Base-by-base conservation (phyloP, 331 rosid genomes). In the Erythrophleum ivorense region DNA sequence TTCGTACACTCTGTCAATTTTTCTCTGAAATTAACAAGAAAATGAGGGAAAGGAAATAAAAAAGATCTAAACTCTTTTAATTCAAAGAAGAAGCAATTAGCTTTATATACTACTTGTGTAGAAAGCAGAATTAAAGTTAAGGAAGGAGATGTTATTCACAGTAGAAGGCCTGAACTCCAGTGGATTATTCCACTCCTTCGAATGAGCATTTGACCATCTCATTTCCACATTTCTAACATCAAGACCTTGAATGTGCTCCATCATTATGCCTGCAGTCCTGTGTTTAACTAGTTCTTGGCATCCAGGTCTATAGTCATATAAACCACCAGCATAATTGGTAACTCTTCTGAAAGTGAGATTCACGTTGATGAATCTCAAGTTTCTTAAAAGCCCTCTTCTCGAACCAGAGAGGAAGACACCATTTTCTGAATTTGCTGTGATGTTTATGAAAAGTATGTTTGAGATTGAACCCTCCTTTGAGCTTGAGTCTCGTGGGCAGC, bases 381-480 rank as follows among this genome's bases (percentile, higher is more conserved):
- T 89, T 60, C 90, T 88, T 12, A 95, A 85, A 38, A 87, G 84
- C 54, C 98, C 98, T 5, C 87, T 76, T 83, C 87, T 81, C 33
- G 97, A 95, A 69, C 98, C 98, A 14, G 98, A 87, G 52, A 95
- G 87, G 86, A 95, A 95, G 69, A 93, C 72, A 15, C 98, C 98
- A 66, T 95, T 95, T 84, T 95, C 98, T 16, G 98, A 89, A 63
- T 68, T 80, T 71, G 91, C 85, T 18, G 90, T 93, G 83, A 95
- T 93, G 89, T 95, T 95, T 6, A 88, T 83, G 82, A 95, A 95
- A 68, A 40, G 84, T 33, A 95, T 29, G 79, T 95, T 75, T 63
- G 98, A 95, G 84, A 95, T 91, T 15, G 97, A 89, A 68, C 94
- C 98, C 87, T 93, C 97, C 79, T 89, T 91, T 53, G 97, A 85